Conservation (phyloP, 2,329 filamentous ascomycete genomes). For the Phaeophleospora eucalypticola region DNA sequence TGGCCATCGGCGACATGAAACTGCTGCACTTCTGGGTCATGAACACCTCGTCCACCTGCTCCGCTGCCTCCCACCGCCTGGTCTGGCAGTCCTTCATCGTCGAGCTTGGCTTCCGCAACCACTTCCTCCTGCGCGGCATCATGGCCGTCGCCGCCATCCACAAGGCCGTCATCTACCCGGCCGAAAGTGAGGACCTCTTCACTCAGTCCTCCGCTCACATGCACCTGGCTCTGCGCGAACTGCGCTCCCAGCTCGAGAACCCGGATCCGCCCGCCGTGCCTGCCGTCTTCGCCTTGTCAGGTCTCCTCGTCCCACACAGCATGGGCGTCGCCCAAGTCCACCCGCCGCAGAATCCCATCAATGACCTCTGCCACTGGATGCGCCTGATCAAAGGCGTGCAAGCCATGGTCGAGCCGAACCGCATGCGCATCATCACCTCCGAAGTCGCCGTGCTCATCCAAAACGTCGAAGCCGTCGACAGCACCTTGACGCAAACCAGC, state of each 20-base stretch:
- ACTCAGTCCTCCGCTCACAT: constrained; percentile 15
- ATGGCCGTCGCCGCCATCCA: constrained; percentile 22
- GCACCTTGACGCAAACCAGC: neutral
- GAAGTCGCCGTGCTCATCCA: constrained; percentile 12
- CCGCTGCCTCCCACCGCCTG: constrained; percentile 1
- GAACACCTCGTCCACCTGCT: constrained; percentile 11
- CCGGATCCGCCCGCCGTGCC: constrained; percentile 12
- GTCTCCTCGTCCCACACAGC: constrained; percentile 12
- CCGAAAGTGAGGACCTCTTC: constrained; percentile 10
- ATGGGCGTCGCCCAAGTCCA: constrained; percentile 13
- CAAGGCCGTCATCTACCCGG: constrained; percentile 12
- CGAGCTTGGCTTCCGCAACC: constrained; percentile 19
- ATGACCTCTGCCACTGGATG: constrained; percentile 13
- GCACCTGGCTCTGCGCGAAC: constrained; percentile 9
- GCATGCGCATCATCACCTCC: constrained; percentile 10
- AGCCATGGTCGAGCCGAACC: constrained; percentile 11
- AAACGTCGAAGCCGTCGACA: constrained; percentile 2
- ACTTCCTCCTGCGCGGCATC: constrained; percentile 21
- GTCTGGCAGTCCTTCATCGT: constrained; percentile 17
- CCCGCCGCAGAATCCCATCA: constrained; percentile 11
- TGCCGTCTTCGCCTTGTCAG: constrained; percentile 11
- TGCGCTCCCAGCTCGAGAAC: constrained; percentile 6
- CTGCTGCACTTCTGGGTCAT: constrained; percentile 21
- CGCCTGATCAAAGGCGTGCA: constrained; percentile 11
- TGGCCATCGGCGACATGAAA: constrained; percentile 17